Evolutionary conservation across 768 basidiomycete genomes (phyloP).

Genomic region (Pisolithus microcarpus): DNA sequence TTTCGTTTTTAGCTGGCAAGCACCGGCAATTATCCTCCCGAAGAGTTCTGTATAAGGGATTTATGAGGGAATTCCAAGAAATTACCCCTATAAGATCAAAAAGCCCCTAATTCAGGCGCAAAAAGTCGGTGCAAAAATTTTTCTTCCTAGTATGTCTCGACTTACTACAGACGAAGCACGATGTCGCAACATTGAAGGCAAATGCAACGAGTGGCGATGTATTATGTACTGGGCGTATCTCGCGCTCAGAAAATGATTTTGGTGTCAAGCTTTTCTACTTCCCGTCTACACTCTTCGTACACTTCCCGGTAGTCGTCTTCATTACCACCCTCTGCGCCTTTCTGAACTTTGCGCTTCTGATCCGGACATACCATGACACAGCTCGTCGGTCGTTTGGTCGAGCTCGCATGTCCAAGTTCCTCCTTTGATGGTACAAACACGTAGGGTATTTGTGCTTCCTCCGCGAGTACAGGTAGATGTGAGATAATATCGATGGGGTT

Average conservation of each 20-base stretch:
- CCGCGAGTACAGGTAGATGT: conserved; percentile 88
- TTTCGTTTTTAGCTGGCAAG: no score
- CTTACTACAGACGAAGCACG: no score
- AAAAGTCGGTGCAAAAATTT: no score
- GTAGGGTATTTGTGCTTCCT: conserved; percentile 89
- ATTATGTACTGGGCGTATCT: no score
- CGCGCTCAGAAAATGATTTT: conserved; percentile 52
- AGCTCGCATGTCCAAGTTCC: conserved; percentile 90
- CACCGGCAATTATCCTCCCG: no score
- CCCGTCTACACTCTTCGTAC: conserved; percentile 79
- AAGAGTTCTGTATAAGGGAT: no score
- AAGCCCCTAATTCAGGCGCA: no score
- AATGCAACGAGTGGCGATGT: no score
- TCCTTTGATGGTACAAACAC: conserved; percentile 89
- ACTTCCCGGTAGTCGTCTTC: conserved; percentile 83
- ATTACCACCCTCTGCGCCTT: conserved; percentile 53
- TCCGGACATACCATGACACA: conserved; percentile 93
- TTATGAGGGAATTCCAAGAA: no score
- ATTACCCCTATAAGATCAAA: no score
- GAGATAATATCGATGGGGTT: conserved; percentile 98
- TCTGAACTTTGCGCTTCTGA: conserved; percentile 65
- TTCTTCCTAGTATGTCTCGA: no score
- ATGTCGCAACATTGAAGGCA: neutral
- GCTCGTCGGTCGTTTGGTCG: conserved; percentile 96
- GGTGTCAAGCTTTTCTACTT: conserved; percentile 77